Evolutionary conservation across 2,329 filamentous ascomycete species (phyloP), one percentile per base, ranked within the genome.

Genomic region (Fusarium sp.): DNA sequence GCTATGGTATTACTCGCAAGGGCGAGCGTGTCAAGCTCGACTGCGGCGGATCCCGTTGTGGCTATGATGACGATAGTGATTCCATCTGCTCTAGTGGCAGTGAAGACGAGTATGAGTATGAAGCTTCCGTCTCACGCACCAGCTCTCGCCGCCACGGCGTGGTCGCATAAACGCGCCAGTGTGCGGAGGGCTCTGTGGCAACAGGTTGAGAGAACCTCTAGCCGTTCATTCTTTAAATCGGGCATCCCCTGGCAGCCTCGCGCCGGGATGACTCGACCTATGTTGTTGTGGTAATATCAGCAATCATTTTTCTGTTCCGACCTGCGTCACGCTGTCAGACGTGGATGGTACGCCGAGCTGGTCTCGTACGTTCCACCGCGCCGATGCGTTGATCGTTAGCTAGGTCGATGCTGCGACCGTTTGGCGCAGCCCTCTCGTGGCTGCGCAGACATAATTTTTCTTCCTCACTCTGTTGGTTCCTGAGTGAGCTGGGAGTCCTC

Each of bases 21-120:
- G 95, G 95, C 81, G 93, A 97, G 84, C 92, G 95, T 80, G 93
- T 98, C 89, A 96, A 96, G 89, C 91, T 98, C 83, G 95, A 98
- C 89, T 98, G 96, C 81, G 95, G 95, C 78, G 96, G 96, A 77
- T 87, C 91, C 71, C 92, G 94, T 82, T 98, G 96, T 85, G 94
- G 94, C 80, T 96, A 93, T 85, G 89, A 89, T 74, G 92, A 94
- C 79, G 90, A 93, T 70, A 89, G 87, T 72, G 89, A 86, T 60
- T 89, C 71, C 30, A 56, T 90, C 63, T 94, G 92, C 87, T 94
- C 91, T 76, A 92, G 89, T 78, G 92, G 92, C 68, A 85, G 80
- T 78, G 91, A 92, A 73, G 89, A 91, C 78, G 89, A 89, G 75
- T 84, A 76, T 69, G 75, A 77, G 69, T 65, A 85, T 68, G 90